Evolutionary conservation across 257 asterid genomes (phyloP), one percentile per base, ranked within the genome.

Genomic region (Gentiana macrophylla): DNA sequence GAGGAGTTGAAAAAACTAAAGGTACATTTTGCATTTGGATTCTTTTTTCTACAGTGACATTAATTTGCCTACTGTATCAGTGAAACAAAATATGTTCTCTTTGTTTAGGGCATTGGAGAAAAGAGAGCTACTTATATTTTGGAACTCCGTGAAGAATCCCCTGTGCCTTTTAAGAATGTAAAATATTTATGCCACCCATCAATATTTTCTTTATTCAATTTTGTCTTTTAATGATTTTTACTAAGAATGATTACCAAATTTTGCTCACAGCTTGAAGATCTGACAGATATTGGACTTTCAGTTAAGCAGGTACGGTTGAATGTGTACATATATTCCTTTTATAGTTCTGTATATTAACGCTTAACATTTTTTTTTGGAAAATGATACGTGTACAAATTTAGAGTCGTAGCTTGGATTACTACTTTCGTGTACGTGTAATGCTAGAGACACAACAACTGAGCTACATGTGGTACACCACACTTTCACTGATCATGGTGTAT

Each of bases 61-160:
- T 35, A 46, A 34, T 44, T 44, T 6, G 13, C 11, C 5, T 45
- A 47, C 24, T 35, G 34, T 43, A 32, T 53, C 12, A 5, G 13
- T 15, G 12, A 4, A 53, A 44, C 11, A 63, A 9, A 58, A 67
- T 51, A 45, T 37, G 49, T 53, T 64, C 35, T 41, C 32, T 59
- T 36, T 50, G 13, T 55, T 41, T 62, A 89, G 97, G 95, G 95
- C 7, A 89, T 89, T 62, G 95, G 94, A 55, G 97, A 89, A 63
- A 86, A 84, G 63, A 76, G 97, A 74, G 88, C 97, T 8, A 56
- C 77, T 11, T 79, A 74, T 46, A 86, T 89, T 65, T 84, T 89
- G 56, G 74, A 86, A 67, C 79, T 74, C 46, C 95, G 97, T 3
- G 85, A 84, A 59, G 80, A 80, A 60, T 75, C 93, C 59, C 84